Conservation (phyloP, 352 stramenopile genomes). For the Phytophthora agathidicida region DNA sequence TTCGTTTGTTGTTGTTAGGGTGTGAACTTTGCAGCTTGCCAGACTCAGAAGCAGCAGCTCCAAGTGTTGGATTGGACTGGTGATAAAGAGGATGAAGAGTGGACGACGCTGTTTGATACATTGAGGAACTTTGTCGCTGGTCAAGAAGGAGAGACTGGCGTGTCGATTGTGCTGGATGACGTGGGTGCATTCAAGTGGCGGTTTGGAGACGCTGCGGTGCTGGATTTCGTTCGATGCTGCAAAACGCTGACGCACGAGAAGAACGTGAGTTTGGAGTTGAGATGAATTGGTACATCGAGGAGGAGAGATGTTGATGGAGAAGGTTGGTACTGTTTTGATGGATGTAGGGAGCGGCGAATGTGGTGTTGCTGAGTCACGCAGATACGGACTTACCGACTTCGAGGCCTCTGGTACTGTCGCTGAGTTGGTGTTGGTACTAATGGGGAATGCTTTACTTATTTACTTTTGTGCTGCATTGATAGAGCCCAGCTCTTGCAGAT, state of each 20-base stretch:
- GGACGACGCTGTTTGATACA: constrained; percentile 41
- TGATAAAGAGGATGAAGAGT: constrained; percentile 3
- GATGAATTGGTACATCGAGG: background rate
- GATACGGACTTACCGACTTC: constrained; percentile 45
- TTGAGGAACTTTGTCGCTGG: constrained; percentile 23
- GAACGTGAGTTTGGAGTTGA: constrained; percentile 37
- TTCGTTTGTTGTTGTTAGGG: constrained; percentile 45
- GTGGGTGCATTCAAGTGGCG: constrained; percentile 64
- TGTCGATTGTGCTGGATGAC: constrained; percentile 73
- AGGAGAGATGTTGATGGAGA: too few relatives aligned
- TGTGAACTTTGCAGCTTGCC: constrained; percentile 50
- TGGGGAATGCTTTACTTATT: background rate
- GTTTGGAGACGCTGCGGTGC: constrained; percentile 45
- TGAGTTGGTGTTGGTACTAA: background rate
- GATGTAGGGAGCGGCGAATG: constrained; percentile 41
- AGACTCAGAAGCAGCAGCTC: constrained; percentile 43
- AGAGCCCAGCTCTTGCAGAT: constrained; percentile 60
- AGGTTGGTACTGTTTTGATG: too few relatives aligned
- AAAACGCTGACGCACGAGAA: constrained; percentile 58
- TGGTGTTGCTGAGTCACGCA: constrained; percentile 61
- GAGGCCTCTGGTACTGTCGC: constrained; percentile 19
- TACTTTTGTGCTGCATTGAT: constrained; percentile 1
- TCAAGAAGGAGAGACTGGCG: constrained; percentile 3
- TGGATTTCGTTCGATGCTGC: constrained; percentile 70
- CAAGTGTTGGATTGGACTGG: constrained; percentile 46